Percentiles rank a stretch among this genome's conserved stretches.
Conservation (phyloP, 2,329 filamentous ascomycete species). For the Colletotrichum sp. region DNA sequence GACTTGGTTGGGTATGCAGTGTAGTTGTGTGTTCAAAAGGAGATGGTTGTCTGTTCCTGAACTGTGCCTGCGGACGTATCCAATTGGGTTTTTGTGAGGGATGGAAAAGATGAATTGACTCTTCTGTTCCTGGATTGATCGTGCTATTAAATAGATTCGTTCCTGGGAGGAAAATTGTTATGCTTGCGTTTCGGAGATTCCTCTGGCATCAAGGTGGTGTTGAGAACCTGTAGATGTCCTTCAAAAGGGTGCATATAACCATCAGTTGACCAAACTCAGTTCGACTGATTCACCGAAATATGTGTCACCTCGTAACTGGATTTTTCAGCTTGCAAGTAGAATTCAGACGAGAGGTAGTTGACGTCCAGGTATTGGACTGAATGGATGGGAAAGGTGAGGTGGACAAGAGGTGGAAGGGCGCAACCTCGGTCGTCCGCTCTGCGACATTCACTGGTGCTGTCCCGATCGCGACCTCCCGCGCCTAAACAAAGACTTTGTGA, state of each 20-base stretch:
- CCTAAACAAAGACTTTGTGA: background rate
- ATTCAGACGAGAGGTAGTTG: background rate
- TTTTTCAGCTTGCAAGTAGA: background rate
- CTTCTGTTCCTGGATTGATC: background rate
- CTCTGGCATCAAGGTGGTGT: background rate
- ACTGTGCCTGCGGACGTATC: background rate
- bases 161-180: background rate
- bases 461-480: background rate
- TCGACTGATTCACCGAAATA: background rate
- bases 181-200: background rate
- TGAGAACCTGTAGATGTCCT: background rate
- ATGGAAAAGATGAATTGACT: background rate
- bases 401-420: background rate
- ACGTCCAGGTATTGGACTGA: background rate
- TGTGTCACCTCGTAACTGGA: background rate
- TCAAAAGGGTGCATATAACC: background rate
- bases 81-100: background rate
- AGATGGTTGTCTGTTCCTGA: background rate
- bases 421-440: background rate
- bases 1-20: background rate
- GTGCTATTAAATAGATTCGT: background rate
- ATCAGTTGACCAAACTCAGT: background rate
- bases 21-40: background rate
- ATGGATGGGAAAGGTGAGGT: background rate
- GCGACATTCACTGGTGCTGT: background rate